These are phyloP conservation scores for Mycena pura DNA, from an alignment of 768 basidiomycete genomes.

Conservation along the genomic window DNA sequence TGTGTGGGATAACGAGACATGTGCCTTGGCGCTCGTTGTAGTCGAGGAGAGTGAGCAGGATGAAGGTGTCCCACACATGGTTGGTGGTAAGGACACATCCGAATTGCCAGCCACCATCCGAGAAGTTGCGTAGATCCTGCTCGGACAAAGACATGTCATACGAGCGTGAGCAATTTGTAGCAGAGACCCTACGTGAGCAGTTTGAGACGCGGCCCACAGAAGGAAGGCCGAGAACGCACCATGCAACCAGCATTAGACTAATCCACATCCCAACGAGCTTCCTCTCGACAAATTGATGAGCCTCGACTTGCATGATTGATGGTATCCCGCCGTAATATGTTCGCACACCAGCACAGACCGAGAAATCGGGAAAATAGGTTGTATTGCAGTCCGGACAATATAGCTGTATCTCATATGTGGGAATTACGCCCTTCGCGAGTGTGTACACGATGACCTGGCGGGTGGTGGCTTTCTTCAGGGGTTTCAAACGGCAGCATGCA, in stretches of 20 bases:
- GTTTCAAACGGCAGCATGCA: neutral
- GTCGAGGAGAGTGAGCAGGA: constrained; percentile 35
- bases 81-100: constrained; percentile 23
- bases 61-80: constrained; percentile 41
- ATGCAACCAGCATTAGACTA: constrained; percentile 28
- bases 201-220: neutral
- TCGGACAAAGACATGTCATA: constrained; percentile 27
- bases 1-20: constrained; percentile 32
- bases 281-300: constrained; percentile 33
- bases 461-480: constrained; percentile 29
- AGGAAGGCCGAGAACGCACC: constrained; percentile 15
- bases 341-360: constrained; percentile 20
- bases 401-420: constrained; percentile 30
- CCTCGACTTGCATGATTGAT: constrained; percentile 30
- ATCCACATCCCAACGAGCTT: constrained; percentile 21
- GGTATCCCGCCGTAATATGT: constrained; percentile 31
- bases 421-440: constrained; percentile 28
- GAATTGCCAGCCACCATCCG: constrained; percentile 30
- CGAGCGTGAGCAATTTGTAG: constrained; percentile 23
- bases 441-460: constrained; percentile 26
- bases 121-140: constrained; percentile 10
- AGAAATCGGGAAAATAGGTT: constrained; percentile 31
- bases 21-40: constrained; percentile 19
- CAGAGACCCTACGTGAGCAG: constrained; percentile 15
- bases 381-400: constrained; percentile 31